These are phyloP conservation scores for Clavariopsis aquatica DNA, from an alignment of 495 filamentous ascomycete species.

Conservation along the genomic window DNA sequence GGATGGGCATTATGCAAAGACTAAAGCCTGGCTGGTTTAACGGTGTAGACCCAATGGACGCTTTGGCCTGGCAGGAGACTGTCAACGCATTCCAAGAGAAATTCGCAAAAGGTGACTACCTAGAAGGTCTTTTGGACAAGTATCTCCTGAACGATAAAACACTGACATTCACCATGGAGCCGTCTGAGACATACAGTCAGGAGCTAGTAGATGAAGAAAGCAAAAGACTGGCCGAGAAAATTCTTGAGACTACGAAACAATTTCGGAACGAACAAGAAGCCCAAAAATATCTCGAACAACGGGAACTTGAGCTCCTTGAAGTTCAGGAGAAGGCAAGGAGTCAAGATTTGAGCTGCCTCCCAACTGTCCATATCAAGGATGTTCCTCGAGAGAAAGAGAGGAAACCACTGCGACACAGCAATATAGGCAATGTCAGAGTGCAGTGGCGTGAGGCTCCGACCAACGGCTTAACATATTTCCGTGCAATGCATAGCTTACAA, in stretches of 20 bases:
- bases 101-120: slow-evolving; percentile 70
- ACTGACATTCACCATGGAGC: slow-evolving; percentile 92
- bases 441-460: slow-evolving; percentile 92
- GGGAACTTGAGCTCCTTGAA: slow-evolving; percentile 76
- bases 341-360: slow-evolving; percentile 82
- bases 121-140: slow-evolving; percentile 83
- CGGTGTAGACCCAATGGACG: slow-evolving; percentile 86
- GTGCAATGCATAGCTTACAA: slow-evolving; percentile 76
- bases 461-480: slow-evolving; percentile 95
- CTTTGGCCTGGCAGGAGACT: slow-evolving; percentile 85
- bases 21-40: slow-evolving; percentile 92
- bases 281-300: slow-evolving; percentile 64
- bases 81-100: slow-evolving; percentile 74
- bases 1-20: slow-evolving; percentile 84
- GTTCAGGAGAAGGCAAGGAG: slow-evolving; percentile 80
- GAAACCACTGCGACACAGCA: slow-evolving; percentile 66
- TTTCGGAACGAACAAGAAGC: slow-evolving; percentile 73
- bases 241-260: slow-evolving; percentile 64
- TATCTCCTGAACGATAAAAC: slow-evolving; percentile 85
- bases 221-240: slow-evolving; percentile 66
- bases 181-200: slow-evolving; percentile 68
- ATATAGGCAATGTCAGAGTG: slow-evolving; percentile 66
- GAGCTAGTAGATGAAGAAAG: slow-evolving; percentile 79
- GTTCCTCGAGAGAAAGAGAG: slow-evolving; percentile 77
- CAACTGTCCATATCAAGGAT: slow-evolving; percentile 81